A percentile compares a stretch with the other conserved stretches of the same genome.
Evolutionary conservation across 2,329 filamentous ascomycete species (phyloP).

Genomic region (Orbilia brochopaga): DNA sequence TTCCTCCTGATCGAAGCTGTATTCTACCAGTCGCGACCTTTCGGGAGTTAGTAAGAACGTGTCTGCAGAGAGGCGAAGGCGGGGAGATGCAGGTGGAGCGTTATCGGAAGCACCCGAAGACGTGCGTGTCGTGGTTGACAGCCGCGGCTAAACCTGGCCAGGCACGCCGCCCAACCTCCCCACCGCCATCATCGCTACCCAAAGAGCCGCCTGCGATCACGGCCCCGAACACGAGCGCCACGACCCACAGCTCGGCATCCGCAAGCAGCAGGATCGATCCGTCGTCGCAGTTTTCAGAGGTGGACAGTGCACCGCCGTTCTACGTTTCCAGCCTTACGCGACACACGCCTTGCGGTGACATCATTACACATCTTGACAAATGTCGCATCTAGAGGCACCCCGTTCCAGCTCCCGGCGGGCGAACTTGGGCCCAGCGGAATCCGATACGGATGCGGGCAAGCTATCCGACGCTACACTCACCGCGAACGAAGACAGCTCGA

Average conservation of each 20-base stretch:
- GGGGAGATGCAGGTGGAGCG: constrained; percentile 10
- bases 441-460: constrained; percentile 30
- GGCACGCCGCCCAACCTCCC: constrained; percentile 32
- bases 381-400: constrained; percentile 47
- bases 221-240: not conserved
- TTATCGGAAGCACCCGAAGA: constrained; percentile 44
- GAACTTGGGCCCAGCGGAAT: constrained; percentile 20
- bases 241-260: not conserved
- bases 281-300: not conserved
- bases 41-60: not conserved
- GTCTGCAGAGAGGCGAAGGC: not conserved
- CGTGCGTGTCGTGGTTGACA: constrained; percentile 27
- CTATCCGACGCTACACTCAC: constrained; percentile 39
- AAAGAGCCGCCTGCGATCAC: not conserved
- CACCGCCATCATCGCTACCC: constrained; percentile 21
- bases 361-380: constrained; percentile 6
- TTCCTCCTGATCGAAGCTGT: not conserved
- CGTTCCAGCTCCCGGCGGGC: constrained; percentile 26
- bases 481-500: constrained; percentile 40
- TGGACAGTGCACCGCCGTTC: not conserved
- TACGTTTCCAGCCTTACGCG: constrained; percentile 7
- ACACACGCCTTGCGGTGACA: constrained; percentile 5
- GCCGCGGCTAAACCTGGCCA: constrained; percentile 42
- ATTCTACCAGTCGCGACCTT: not conserved
- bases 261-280: constrained; percentile 14